These are phyloP conservation scores for Exophiala alcalophila DNA, from an alignment of 2,329 filamentous ascomycete genomes.

Conservation along the genomic window DNA sequence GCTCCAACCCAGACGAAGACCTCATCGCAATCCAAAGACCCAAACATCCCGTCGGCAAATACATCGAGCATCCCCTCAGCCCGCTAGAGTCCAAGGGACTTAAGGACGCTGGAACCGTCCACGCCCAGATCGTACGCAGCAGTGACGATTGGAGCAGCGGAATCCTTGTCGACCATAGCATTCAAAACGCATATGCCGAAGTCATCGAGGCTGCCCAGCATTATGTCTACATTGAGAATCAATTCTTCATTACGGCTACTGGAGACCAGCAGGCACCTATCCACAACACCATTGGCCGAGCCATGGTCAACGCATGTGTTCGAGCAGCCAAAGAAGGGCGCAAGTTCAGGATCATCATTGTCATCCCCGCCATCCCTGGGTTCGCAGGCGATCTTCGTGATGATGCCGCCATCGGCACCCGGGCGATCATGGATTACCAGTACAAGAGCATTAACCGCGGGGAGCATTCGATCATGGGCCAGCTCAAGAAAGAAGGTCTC, in stretches of 20 bases:
- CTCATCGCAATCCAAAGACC: slow-evolving; percentile 84
- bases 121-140: slow-evolving; percentile 82
- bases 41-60: slow-evolving; percentile 83
- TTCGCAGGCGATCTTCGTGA: slow-evolving; percentile 89
- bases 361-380: slow-evolving; percentile 88
- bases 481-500: slow-evolving; percentile 52
- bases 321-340: slow-evolving; percentile 75
- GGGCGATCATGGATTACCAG: slow-evolving; percentile 98
- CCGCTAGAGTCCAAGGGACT: slow-evolving; percentile 64
- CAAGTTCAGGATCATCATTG: slow-evolving; percentile 84
- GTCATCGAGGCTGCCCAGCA: slow-evolving; percentile 84
- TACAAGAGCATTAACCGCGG: slow-evolving; percentile 94
- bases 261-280: slow-evolving; percentile 82
- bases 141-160: slow-evolving; percentile 93
- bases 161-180: slow-evolving; percentile 77
- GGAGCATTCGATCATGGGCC: slow-evolving; percentile 83
- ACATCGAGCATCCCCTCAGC: slow-evolving; percentile 73
- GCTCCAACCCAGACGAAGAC: slow-evolving; percentile 62
- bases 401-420: slow-evolving; percentile 76
- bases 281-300: slow-evolving; percentile 79
- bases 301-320: slow-evolving; percentile 88
- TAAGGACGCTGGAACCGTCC: slow-evolving; percentile 67
- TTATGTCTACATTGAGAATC: slow-evolving; percentile 96
- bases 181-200: slow-evolving; percentile 82
- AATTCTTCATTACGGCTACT: slow-evolving; percentile 96